These are phyloP conservation scores for Thymus quinquecostatus DNA, from an alignment of 257 asterid genomes.

Conservation along the genomic window DNA sequence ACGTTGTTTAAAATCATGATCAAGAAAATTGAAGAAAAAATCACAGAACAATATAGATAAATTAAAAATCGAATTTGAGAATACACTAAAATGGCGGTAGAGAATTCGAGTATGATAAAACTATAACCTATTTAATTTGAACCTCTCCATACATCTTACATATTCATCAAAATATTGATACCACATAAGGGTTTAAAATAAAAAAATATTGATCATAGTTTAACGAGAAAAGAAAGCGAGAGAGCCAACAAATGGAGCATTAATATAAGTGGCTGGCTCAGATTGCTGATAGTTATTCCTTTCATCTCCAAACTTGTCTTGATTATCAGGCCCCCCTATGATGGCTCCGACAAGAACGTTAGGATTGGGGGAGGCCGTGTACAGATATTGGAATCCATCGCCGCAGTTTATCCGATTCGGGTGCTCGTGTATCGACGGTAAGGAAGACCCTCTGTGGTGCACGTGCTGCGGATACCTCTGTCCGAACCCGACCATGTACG, in stretches of 20 bases:
- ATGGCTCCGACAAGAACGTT: conserved; percentile 67
- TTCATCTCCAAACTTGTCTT: conserved; percentile 57
- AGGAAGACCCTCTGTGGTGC: conserved; percentile 78
- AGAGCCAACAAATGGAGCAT: conserved; percentile 72
- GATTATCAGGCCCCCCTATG: conserved; percentile 74
- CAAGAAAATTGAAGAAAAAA: too few species aligned
- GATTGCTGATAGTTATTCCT: conserved; percentile 68
- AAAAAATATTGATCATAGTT: too few species aligned
- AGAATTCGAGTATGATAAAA: too few species aligned
- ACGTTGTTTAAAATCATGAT: too few species aligned
- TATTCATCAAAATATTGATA: background rate
- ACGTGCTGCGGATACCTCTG: conserved; percentile 59
- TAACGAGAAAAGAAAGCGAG: conserved; percentile 61
- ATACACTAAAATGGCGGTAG: too few species aligned
- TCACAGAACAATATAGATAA: too few species aligned
- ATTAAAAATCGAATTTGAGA: too few species aligned
- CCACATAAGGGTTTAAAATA: too few species aligned
- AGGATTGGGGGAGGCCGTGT: conserved; percentile 62
- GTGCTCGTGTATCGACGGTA: conserved; percentile 55
- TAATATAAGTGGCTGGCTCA: conserved; percentile 79
- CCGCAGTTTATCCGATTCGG: conserved; percentile 50
- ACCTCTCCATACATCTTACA: too few species aligned
- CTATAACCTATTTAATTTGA: too few species aligned
- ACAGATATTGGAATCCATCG: conserved; percentile 57
- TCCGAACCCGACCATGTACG: conserved; percentile 90